phyloP scores from a whole-genome alignment of 2,329 filamentous ascomycete species.

The Paecilomyces dactylethromorphus region DNA sequence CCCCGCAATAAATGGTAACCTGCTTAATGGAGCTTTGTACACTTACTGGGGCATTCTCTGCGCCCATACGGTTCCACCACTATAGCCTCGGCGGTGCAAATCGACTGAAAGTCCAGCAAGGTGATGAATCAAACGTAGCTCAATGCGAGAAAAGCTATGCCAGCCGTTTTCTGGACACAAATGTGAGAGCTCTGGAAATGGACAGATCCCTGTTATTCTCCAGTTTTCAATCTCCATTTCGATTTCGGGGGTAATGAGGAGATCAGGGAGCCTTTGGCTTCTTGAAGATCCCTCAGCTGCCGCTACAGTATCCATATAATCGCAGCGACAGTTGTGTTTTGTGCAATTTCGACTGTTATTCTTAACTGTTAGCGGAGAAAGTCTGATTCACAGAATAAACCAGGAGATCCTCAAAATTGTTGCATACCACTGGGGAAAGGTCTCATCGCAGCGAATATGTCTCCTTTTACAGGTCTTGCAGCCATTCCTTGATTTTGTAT shows the following conservation, averaged over 20 bases:
- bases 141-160: constrained; percentile 65
- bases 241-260: constrained; percentile 82
- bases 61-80: constrained; percentile 86
- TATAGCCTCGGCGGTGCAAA: constrained; percentile 68
- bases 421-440: constrained; percentile 86
- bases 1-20: neutral
- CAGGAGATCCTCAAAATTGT: constrained; percentile 4
- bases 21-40: constrained; percentile 6
- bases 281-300: constrained; percentile 48
- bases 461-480: constrained; percentile 97
- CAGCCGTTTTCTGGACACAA: constrained; percentile 70
- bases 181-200: constrained; percentile 69
- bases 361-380: constrained; percentile 1
- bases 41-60: constrained; percentile 86
- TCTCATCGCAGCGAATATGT: constrained; percentile 97
- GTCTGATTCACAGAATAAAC: neutral
- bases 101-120: constrained; percentile 80
- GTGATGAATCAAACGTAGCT: constrained; percentile 85
- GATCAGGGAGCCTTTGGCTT: constrained; percentile 50
- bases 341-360: constrained; percentile 81
- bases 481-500: constrained; percentile 97
- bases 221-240: constrained; percentile 75
- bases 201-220: constrained; percentile 77
- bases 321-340: constrained; percentile 96
- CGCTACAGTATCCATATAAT: constrained; percentile 83